Conservation (phyloP, 208 protist genomes). For the Novymonas esmeraldas region DNA sequence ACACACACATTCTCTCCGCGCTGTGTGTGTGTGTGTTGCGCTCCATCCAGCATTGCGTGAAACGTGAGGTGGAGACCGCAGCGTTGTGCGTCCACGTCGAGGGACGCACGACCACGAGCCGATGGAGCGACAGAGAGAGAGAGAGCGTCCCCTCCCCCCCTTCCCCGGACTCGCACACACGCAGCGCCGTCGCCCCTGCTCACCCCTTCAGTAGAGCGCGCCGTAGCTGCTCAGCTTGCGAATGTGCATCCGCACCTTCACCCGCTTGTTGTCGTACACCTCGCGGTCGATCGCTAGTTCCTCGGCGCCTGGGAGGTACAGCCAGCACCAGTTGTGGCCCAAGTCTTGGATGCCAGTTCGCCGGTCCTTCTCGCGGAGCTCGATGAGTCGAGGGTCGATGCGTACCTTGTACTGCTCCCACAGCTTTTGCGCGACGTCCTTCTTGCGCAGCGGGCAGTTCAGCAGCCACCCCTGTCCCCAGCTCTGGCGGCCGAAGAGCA, state of each 20-base stretch:
- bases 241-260: constrained; percentile 93
- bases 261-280: constrained; percentile 93
- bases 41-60: too few species aligned
- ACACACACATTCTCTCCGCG: too few species aligned
- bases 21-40: too few species aligned
- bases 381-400: constrained; percentile 83
- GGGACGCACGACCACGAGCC: too few species aligned
- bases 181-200: neutral
- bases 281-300: constrained; percentile 89
- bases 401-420: constrained; percentile 94
- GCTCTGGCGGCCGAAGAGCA: constrained; percentile 87
- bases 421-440: constrained; percentile 90
- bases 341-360: constrained; percentile 91
- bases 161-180: too few species aligned
- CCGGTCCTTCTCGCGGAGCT: constrained; percentile 88
- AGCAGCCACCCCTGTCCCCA: constrained; percentile 91
- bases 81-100: too few species aligned
- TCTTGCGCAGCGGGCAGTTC: constrained; percentile 90
- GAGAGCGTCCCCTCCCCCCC: too few species aligned
- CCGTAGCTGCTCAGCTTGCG: constrained; percentile 79
- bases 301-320: constrained; percentile 92
- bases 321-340: constrained; percentile 94
- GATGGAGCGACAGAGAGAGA: too few species aligned
- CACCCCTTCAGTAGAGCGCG: constrained; percentile 69
- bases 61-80: too few species aligned